Evolutionary conservation across 345 rosid genomes (phyloP), one percentile per base, ranked within the genome.

Genomic region (Eucalyptus fibrosa): DNA sequence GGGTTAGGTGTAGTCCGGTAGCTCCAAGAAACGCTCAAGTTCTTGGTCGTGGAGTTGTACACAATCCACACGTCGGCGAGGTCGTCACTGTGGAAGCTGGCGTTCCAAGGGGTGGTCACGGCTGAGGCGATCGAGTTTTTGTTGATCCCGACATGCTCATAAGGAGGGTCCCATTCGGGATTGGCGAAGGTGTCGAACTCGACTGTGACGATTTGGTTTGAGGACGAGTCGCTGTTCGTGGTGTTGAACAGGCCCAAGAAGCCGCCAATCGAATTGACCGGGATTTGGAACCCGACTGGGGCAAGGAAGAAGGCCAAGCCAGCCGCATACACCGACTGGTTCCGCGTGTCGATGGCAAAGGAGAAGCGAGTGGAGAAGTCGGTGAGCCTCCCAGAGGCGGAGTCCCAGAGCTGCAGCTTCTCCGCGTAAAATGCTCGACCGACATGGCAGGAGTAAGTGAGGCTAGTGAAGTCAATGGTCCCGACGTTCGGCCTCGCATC

Each of bases 81-180:
- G 42, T 93, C 93, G 87, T 88, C 92, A 37, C 90, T 93, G 87
- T 94, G 95, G 7, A 89, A 37, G 40, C 92, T 91, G 13, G 91
- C 95, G 87, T 95, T 93, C 95, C 94, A 95, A 19, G 89, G 89
- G 4, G 91, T 90, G 49, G 90, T 86, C 1, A 90, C 90, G 6
- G 92, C 90, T 0, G 94, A 94, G 24, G 91, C 37, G 82, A 93
- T 85, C 4, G 94, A 92, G 81, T 93, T 93, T 28, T 89, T 85
- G 86, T 93, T 94, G 89, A 93, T 95, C 67, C 95, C 94, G 3
- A 93, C 94, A 51, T 95, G 95, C 23, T 87, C 88, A 26, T 88
- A 87, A 1, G 81, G 17, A 34, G 94, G 94, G 87, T 93, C 93
- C 93, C 93, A 90, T 60, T 60, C 67, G 4, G 23, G 16, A 59